Evolutionary conservation across 495 filamentous ascomycete genomes (phyloP).

Genomic region (Neurospora intermedia): DNA sequence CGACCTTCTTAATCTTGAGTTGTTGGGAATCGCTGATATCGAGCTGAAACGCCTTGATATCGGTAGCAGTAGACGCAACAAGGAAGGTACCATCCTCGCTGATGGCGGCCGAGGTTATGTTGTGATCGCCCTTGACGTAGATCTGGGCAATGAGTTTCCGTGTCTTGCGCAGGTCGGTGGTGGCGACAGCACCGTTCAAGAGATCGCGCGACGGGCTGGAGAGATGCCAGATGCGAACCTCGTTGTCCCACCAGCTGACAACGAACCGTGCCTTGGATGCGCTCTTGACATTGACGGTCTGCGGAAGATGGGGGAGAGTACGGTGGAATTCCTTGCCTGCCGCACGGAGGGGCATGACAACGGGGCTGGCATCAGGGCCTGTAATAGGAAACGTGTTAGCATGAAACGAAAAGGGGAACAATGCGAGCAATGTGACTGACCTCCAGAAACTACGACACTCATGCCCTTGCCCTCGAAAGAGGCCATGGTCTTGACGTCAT

Average conservation of each 20-base stretch:
- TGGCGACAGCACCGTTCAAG: slow-evolving; percentile 27
- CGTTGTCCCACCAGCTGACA: slow-evolving; percentile 87
- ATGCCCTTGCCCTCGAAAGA: slow-evolving; percentile 73
- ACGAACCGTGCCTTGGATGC: slow-evolving; percentile 61
- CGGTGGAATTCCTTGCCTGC: slow-evolving; percentile 75
- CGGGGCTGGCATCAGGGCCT: slow-evolving; percentile 79
- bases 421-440: slow-evolving; percentile 37
- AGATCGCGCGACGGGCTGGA: slow-evolving; percentile 36
- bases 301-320: slow-evolving; percentile 67
- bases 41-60: slow-evolving; percentile 71
- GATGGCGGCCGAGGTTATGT: slow-evolving; percentile 71
- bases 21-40: slow-evolving; percentile 24
- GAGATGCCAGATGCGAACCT: slow-evolving; percentile 75
- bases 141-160: slow-evolving; percentile 59
- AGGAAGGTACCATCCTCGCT: slow-evolving; percentile 64
- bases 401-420: neutral
- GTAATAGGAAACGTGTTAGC: slow-evolving; percentile 21
- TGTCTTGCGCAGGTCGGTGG: slow-evolving; percentile 29
- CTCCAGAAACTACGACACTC: slow-evolving; percentile 86
- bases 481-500: slow-evolving; percentile 94
- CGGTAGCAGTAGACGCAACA: slow-evolving; percentile 61
- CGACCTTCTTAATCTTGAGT: slow-evolving; percentile 26
- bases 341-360: slow-evolving; percentile 67
- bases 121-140: slow-evolving; percentile 71
- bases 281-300: slow-evolving; percentile 58